Conservation (phyloP, 306 rosid species). For the Cucumis hystrix region DNA sequence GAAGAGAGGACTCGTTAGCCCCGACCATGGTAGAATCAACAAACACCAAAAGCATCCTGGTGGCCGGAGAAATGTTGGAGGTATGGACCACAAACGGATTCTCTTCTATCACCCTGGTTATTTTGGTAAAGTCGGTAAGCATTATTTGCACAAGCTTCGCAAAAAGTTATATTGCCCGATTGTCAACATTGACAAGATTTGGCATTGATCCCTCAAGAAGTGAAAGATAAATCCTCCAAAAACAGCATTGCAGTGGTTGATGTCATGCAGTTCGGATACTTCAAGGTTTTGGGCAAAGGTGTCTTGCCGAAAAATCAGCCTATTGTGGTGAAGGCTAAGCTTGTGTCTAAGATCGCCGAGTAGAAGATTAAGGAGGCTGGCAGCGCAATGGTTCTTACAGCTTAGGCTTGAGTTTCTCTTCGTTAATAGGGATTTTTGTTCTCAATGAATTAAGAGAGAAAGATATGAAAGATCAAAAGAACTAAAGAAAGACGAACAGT, state of each 20-base stretch:
- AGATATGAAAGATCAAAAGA: no score
- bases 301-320: no score
- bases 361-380: slow-evolving; percentile 88
- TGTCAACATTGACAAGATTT: slow-evolving; percentile 67
- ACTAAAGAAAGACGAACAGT: no score
- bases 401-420: slow-evolving; percentile 31
- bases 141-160: slow-evolving; percentile 74
- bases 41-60: slow-evolving; percentile 88
- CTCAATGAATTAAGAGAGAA: not conserved
- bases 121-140: slow-evolving; percentile 83
- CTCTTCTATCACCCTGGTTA: slow-evolving; percentile 88
- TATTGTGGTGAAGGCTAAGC: slow-evolving; percentile 41
- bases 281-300: no score
- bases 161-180: slow-evolving; percentile 65
- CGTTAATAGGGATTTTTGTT: slow-evolving; percentile 1
- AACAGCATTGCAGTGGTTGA: slow-evolving; percentile 19
- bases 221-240: slow-evolving; percentile 55
- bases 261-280: no score
- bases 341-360: slow-evolving; percentile 59
- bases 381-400: slow-evolving; percentile 74
- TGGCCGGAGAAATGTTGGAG: slow-evolving; percentile 84
- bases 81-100: slow-evolving; percentile 88
- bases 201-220: slow-evolving; percentile 60
- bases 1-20: slow-evolving; percentile 91
- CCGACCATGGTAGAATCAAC: slow-evolving; percentile 73